phyloP scores from a whole-genome alignment of 2,329 filamentous ascomycete species.

The Exophiala dermatitidis region DNA sequence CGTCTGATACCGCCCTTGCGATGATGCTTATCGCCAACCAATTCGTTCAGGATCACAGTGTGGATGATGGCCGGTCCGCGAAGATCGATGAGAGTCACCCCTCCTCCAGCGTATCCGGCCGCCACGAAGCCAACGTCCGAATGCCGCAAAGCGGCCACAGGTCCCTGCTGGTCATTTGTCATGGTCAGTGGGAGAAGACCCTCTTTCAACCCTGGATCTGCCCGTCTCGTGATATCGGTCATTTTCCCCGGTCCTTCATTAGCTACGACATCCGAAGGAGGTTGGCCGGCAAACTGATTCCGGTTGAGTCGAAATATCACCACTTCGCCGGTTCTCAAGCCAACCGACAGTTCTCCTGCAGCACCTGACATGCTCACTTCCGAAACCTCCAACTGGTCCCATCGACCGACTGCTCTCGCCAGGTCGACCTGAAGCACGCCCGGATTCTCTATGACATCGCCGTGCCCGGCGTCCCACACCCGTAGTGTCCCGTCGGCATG shows the following conservation, averaged over 20 bases:
- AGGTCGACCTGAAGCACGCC: conserved; percentile 78
- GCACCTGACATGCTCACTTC: conserved; percentile 71
- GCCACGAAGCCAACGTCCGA: conserved; percentile 93
- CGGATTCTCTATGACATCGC: conserved; percentile 86
- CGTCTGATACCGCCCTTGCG: conserved; percentile 65
- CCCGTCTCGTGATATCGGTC: conserved; percentile 64
- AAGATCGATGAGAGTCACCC: conserved; percentile 75
- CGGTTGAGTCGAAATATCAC: conserved; percentile 81
- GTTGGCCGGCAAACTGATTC: conserved; percentile 63
- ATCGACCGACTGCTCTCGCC: conserved; percentile 71
- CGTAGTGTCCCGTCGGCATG: conserved; percentile 89
- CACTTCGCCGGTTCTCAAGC: conserved; percentile 74
- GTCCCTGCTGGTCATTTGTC: conserved; percentile 74
- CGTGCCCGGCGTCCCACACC: conserved; percentile 86
- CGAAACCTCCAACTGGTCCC: conserved; percentile 67
- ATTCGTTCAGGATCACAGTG: conserved; percentile 62
- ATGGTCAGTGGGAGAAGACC: conserved; percentile 73
- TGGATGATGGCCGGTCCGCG: conserved; percentile 81
- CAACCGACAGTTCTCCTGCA: conserved; percentile 78
- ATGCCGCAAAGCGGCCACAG: conserved; percentile 69
- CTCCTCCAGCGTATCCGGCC: conserved; percentile 75
- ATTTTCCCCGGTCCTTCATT: conserved; percentile 61
- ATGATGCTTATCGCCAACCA: conserved; percentile 63
- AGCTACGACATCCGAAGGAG: conserved; percentile 40
- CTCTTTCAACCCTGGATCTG: conserved; percentile 67